Evolutionary conservation across 2,329 filamentous ascomycete genomes (phyloP).

Genomic region (Xylaria sp.): DNA sequence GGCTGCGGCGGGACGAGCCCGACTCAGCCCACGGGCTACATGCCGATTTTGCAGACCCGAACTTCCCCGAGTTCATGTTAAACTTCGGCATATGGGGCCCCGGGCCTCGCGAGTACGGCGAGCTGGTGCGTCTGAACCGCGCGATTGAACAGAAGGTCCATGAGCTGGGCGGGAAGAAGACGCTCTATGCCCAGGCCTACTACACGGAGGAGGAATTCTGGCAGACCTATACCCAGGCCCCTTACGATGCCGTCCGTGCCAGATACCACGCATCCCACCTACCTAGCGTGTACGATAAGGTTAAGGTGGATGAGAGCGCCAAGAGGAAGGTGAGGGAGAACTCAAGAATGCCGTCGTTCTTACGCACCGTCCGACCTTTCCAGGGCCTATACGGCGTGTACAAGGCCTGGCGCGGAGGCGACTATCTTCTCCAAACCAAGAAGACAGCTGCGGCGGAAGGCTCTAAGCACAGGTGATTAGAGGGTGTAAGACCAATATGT

Average conservation of each 20-base stretch:
- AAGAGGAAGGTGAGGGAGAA: conserved; percentile 37
- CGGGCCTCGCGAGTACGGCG: conserved; percentile 43
- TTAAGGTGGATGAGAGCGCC: conserved; percentile 52
- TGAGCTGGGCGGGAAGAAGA: conserved; percentile 67
- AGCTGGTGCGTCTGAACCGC: conserved; percentile 59
- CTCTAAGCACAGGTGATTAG: background rate
- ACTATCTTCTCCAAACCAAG: conserved; percentile 48
- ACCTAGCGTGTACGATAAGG: conserved; percentile 70
- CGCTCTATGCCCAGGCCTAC: conserved; percentile 71
- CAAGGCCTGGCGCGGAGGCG: conserved; percentile 47
- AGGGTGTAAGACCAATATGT: background rate
- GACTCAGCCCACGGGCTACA: conserved; percentile 51
- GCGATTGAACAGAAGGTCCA: conserved; percentile 62
- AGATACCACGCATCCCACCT: conserved; percentile 63
- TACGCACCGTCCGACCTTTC: conserved; percentile 46
- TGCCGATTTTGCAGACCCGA: conserved; percentile 46
- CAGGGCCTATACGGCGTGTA: conserved; percentile 51
- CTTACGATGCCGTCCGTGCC: conserved; percentile 60
- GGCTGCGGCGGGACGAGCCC: conserved; percentile 45
- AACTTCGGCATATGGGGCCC: conserved; percentile 68
- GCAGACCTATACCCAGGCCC: conserved; percentile 61
- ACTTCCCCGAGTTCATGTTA: conserved; percentile 47
- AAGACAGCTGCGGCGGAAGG: background rate
- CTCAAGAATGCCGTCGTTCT: conserved; percentile 37
- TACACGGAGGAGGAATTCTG: conserved; percentile 72